Evolutionary conservation across 164 flowering plant genomes (phyloP).

Genomic region (Vitis rotundifolia): DNA sequence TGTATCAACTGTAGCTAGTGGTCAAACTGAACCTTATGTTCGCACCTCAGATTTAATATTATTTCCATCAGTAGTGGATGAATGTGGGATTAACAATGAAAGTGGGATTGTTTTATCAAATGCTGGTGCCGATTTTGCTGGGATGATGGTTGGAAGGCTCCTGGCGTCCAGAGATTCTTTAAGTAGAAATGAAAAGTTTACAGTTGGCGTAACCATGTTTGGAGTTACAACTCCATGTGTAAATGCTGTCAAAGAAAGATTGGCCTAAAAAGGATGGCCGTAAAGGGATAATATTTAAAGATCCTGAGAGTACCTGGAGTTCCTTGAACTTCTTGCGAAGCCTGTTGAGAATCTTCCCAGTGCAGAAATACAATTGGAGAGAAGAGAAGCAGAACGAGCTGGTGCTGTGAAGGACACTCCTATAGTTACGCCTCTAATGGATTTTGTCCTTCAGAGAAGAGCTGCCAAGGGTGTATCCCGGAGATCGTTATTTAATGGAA

Average conservation of each 20-base stretch:
- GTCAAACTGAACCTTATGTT: no score
- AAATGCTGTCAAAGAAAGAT: no score
- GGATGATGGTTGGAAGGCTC: no score
- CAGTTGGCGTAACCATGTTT: no score
- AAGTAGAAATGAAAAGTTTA: no score
- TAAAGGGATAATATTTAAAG: slow-evolving; percentile 83
- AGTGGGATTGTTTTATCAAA: no score
- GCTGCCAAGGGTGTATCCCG: slow-evolving; percentile 78
- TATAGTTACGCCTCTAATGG: slow-evolving; percentile 84
- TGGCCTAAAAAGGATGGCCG: slow-evolving; percentile 84
- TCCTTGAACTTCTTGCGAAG: slow-evolving; percentile 79
- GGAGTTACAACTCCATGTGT: no score
- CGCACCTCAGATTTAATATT: no score
- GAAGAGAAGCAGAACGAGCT: slow-evolving; percentile 82
- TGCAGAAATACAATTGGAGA: slow-evolving; percentile 91
- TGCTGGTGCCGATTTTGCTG: no score
- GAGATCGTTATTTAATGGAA: slow-evolving; percentile 67
- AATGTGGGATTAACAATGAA: no score
- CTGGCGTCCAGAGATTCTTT: no score
- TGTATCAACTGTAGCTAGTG: slow-evolving; percentile 91
- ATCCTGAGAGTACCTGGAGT: slow-evolving; percentile 88
- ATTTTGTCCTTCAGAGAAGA: slow-evolving; percentile 82
- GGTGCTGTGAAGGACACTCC: slow-evolving; percentile 76
- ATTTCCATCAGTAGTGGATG: no score
- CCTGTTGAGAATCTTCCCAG: slow-evolving; percentile 96